Evolutionary conservation across 208 protist genomes (phyloP).

Genomic region (Crithidia fasciculata): DNA sequence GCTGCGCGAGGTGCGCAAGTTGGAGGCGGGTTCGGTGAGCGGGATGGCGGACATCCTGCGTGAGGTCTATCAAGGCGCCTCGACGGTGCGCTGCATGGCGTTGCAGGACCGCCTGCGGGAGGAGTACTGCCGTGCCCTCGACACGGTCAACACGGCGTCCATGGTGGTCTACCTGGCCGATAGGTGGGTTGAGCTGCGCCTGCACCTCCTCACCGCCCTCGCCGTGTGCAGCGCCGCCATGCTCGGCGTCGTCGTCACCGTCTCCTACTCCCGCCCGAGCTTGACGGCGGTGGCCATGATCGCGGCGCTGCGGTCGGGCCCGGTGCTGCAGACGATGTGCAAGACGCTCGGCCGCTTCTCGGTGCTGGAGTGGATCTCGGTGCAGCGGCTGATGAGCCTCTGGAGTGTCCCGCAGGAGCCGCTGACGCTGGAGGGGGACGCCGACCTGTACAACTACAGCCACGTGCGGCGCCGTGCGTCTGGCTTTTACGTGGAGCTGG

Average conservation of each 20-base stretch:
- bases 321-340: conserved; percentile 50
- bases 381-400: conserved; percentile 62
- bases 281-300: conserved; percentile 60
- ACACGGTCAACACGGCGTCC: conserved; percentile 64
- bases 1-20: conserved; percentile 52
- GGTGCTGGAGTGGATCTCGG: conserved; percentile 51
- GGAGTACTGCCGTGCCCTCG: conserved; percentile 72
- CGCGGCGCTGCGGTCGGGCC: conserved; percentile 44
- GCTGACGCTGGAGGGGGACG: conserved; percentile 34
- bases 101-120: conserved; percentile 65
- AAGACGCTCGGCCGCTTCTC: conserved; percentile 41
- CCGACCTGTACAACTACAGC: conserved; percentile 35
- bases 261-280: conserved; percentile 36
- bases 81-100: conserved; percentile 60
- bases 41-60: conserved; percentile 55
- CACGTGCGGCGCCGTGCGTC: conserved; percentile 7
- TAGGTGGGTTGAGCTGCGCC: conserved; percentile 63
- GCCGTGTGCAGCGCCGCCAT: conserved; percentile 48
- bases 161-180: conserved; percentile 63
- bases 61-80: conserved; percentile 60
- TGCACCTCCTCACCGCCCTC: conserved; percentile 52
- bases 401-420: conserved; percentile 55
- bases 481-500: conserved; percentile 20
- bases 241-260: conserved; percentile 57
- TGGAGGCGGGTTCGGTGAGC: conserved; percentile 55